phyloP scores from a whole-genome alignment of 192 early-diverging fungal species.

The Umbelopsis ramanniana region DNA sequence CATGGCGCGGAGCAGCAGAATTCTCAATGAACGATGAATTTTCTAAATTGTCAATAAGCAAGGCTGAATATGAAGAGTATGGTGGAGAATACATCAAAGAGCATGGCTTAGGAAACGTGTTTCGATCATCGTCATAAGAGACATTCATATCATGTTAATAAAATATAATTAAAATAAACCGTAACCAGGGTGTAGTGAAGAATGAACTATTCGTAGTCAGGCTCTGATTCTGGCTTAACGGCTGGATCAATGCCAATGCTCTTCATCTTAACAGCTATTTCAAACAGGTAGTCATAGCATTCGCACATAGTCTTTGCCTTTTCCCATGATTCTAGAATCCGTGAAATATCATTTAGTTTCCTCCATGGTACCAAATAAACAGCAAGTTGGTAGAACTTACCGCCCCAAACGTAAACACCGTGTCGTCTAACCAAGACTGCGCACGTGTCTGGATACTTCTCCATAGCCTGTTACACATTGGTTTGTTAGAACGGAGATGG shows the following conservation, averaged over 20 bases:
- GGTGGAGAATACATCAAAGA: slow-evolving; percentile 89
- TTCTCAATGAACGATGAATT: slow-evolving; percentile 56
- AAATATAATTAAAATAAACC: not conserved
- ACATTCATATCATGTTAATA: slow-evolving; percentile 1
- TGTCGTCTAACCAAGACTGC: slow-evolving; percentile 95
- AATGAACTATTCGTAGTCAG: slow-evolving; percentile 17
- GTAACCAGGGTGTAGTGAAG: not conserved
- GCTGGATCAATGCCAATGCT: slow-evolving; percentile 80
- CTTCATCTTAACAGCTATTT: slow-evolving; percentile 95
- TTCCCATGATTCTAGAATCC: slow-evolving; percentile 79
- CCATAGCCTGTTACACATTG: slow-evolving; percentile 70
- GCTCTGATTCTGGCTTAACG: slow-evolving; percentile 18
- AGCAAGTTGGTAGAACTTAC: slow-evolving; percentile 34
- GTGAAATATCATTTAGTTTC: not conserved
- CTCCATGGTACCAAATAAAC: not conserved
- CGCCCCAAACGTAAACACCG: slow-evolving; percentile 98
- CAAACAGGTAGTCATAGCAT: slow-evolving; percentile 99
- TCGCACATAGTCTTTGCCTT: slow-evolving; percentile 98
- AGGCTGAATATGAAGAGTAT: slow-evolving; percentile 79
- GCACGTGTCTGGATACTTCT: slow-evolving; percentile 84
- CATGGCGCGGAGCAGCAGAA: slow-evolving; percentile 85
- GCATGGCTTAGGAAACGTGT: slow-evolving; percentile 78
- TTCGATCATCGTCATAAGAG: not conserved
- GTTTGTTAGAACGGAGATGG: not conserved
- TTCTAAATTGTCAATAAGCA: slow-evolving; percentile 59